A percentile compares a stretch with the other conserved stretches of the same genome.
Conservation (phyloP, 768 basidiomycete species). For the Antrodiella citrinella region DNA sequence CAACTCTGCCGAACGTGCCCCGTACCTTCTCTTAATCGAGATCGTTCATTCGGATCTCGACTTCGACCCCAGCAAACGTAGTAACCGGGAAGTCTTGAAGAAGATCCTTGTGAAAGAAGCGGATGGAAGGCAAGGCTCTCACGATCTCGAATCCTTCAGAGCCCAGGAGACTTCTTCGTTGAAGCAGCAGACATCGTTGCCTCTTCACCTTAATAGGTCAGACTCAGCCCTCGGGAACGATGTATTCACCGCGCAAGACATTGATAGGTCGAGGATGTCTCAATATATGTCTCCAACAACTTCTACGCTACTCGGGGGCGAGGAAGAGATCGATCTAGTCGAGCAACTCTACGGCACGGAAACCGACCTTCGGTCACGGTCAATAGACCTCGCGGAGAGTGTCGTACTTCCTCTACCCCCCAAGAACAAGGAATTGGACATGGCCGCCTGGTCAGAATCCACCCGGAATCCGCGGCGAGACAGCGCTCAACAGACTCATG, state of each 20-base stretch:
- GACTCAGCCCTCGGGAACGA: neutral
- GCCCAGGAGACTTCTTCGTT: slow-evolving; percentile 1
- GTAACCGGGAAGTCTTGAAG: slow-evolving; percentile 81
- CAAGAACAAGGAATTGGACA: slow-evolving; percentile 86
- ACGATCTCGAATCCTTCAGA: slow-evolving; percentile 37
- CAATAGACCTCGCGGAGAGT: slow-evolving; percentile 77
- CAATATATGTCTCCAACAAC: neutral
- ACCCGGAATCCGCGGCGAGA: neutral
- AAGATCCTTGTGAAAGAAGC: slow-evolving; percentile 64
- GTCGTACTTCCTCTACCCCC: slow-evolving; percentile 75
- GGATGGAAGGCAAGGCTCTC: slow-evolving; percentile 48
- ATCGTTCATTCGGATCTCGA: slow-evolving; percentile 85
- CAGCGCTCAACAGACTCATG: neutral
- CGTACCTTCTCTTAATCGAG: slow-evolving; percentile 88
- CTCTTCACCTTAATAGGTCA: neutral
- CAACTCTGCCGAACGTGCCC: slow-evolving; percentile 94
- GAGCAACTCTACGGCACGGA: slow-evolving; percentile 89
- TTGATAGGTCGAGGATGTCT: neutral
- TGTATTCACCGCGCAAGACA: neutral
- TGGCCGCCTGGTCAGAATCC: slow-evolving; percentile 69
- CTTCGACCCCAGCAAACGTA: slow-evolving; percentile 78
- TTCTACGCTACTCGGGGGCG: slow-evolving; percentile 18
- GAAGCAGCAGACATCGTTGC: neutral
- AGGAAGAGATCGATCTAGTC: slow-evolving; percentile 89
- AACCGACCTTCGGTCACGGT: slow-evolving; percentile 57